These are phyloP conservation scores for Apophysomyces trapeziformis DNA, from an alignment of 371 early-diverging fungal genomes.

Conservation along the genomic window DNA sequence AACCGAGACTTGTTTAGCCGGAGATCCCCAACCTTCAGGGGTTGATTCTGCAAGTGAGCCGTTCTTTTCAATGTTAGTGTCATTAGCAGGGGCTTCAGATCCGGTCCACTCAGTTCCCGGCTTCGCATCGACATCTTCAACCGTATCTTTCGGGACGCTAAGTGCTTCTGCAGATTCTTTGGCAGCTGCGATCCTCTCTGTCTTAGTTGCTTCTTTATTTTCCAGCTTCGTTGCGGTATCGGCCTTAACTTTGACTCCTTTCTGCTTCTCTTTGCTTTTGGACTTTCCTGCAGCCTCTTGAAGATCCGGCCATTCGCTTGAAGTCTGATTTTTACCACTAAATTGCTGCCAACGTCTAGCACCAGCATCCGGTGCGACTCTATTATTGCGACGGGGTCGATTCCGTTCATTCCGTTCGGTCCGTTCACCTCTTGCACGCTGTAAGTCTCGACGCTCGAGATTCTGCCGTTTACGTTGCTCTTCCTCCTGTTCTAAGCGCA, in stretches of 20 bases:
- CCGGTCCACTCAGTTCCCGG: no score
- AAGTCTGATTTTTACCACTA: neutral
- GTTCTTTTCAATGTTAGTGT: no score
- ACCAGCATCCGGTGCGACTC: neutral
- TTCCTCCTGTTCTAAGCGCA: slow-evolving; percentile 40
- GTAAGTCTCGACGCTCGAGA: slow-evolving; percentile 10
- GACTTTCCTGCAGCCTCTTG: neutral
- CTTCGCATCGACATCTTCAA: no score
- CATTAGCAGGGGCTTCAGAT: no score
- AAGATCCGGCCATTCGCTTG: neutral
- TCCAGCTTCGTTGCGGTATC: neutral
- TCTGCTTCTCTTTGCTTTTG: neutral
- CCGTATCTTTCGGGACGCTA: no score
- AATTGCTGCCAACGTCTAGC: slow-evolving; percentile 13
- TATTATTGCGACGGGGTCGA: neutral
- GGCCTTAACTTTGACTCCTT: neutral
- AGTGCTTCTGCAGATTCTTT: no score
- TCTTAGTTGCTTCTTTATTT: no score
- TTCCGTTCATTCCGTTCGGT: neutral
- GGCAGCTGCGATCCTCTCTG: no score
- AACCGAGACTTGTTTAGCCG: no score
- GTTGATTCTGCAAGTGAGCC: no score
- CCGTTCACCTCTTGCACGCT: neutral
- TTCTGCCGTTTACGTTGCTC: slow-evolving; percentile 23
- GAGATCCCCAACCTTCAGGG: no score